These are phyloP conservation scores for Leccinellum luteum DNA, from an alignment of 768 basidiomycete genomes.

Conservation along the genomic window DNA sequence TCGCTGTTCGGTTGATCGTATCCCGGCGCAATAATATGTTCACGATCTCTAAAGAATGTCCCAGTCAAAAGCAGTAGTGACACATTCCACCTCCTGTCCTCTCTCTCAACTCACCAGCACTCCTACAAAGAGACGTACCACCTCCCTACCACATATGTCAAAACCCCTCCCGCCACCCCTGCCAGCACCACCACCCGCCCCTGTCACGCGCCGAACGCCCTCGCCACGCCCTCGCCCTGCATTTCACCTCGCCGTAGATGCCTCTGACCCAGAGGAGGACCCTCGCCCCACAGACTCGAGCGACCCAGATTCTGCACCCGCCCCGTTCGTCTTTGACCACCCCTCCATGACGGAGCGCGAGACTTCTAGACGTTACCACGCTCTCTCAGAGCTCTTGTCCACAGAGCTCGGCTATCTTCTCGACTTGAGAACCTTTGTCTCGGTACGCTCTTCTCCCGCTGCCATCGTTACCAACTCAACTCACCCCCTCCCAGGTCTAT, in stretches of 20 bases:
- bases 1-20: background rate
- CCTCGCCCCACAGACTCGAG: constrained; percentile 1
- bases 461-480: background rate
- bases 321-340: background rate
- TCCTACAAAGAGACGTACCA: constrained; percentile 26
- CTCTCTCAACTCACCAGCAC: background rate
- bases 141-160: constrained; percentile 42
- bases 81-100: background rate
- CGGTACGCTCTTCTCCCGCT: constrained; percentile 44
- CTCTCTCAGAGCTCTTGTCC: constrained; percentile 78
- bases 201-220: background rate
- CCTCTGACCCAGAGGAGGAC: constrained; percentile 19
- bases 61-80: background rate
- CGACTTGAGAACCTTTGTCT: constrained; percentile 75
- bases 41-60: constrained; percentile 5
- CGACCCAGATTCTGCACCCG: background rate
- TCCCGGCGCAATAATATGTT: background rate
- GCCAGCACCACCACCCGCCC: background rate
- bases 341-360: constrained; percentile 29
- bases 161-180: constrained; percentile 11
- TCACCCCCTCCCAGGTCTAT: constrained; percentile 50
- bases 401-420: constrained; percentile 83
- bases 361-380: constrained; percentile 57
- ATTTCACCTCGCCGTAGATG: constrained; percentile 18
- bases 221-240: constrained; percentile 1